Conservation (phyloP, 148 eudicot species). For the Fagopyrum esculentum region DNA sequence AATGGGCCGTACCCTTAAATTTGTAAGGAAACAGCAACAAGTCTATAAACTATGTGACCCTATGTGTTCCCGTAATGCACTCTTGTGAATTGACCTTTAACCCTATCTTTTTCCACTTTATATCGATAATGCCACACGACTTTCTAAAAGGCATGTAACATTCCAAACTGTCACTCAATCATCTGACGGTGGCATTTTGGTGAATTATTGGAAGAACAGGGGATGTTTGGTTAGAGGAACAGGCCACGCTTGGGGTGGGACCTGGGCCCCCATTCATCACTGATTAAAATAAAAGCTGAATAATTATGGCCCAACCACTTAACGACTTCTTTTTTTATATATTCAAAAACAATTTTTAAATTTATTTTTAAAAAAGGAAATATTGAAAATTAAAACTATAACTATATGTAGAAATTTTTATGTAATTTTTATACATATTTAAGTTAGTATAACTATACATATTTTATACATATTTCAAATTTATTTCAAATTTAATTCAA, state of each 20-base stretch:
- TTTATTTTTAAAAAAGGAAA: neutral
- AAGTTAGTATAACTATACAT: too few species aligned
- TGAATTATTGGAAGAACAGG: neutral
- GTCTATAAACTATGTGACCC: neutral
- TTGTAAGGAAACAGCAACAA: neutral
- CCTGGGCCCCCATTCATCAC: neutral
- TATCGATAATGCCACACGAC: neutral
- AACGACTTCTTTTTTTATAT: neutral
- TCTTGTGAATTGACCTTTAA: neutral
- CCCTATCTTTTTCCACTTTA: neutral
- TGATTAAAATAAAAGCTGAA: neutral
- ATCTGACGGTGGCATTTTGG: neutral
- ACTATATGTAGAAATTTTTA: too few species aligned
- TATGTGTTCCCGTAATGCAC: neutral
- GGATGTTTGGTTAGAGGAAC: conserved; percentile 2
- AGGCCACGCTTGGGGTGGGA: neutral
- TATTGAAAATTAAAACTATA: too few species aligned
- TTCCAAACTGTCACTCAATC: too few species aligned
- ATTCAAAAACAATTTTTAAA: neutral
- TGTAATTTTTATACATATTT: too few species aligned
- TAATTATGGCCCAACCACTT: neutral
- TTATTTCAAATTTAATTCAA: too few species aligned
- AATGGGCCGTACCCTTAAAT: neutral
- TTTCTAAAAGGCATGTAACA: too few species aligned
- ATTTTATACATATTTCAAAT: too few species aligned